Evolutionary conservation across 805 yeast genomes (phyloP), one percentile per base, ranked within the genome.

Genomic region (Isabelozyma rhagii): DNA sequence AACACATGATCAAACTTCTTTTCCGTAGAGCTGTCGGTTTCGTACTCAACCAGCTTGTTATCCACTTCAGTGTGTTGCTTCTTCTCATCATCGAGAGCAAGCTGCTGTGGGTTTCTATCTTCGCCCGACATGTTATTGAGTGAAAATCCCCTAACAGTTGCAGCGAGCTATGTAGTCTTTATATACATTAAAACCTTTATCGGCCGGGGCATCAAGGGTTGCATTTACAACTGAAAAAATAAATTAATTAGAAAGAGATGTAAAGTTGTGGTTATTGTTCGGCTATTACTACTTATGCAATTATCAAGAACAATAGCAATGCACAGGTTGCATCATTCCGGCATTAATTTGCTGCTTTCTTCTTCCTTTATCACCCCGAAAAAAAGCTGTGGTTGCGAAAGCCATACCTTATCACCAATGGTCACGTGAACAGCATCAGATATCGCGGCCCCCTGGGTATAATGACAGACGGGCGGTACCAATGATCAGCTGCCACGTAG

Each of bases 1-100:
- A 80, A 78, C 0, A 62, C 53, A 44, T 58, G 57, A 17, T 42
- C 47, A 11, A 47, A 13, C 17, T 44, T 44, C 38, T 41, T 41
- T 11, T 43, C 38, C 8, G 45, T 27, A 43, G 45, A 43, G n/a
- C 15, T 15, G 38, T 43, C 45, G 15, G 45, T 21, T 28, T 21
- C 45, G 28, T 15, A 18, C 14, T 47, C 49, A 6, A 31, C 9
- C 11, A 18, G 29, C 31, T 42, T 18, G 25, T 46, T 46, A 7
- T 39, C 31, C 11, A 41, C 28, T 9, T 41, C 15, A 4, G 5
- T 3, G 3, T 39, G 18, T n/a, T 36, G 47, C 38, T 18, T 34
- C 44, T 45, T n/a, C 17, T 36, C 31, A 2, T 31, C 4, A 31
- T 31, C 36, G n/a, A 5, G 6, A 4, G 5, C 25, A 6, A 21